Evolutionary conservation across 805 yeast species (phyloP).

Genomic region (Saccharomycopsis synnaedendra): DNA sequence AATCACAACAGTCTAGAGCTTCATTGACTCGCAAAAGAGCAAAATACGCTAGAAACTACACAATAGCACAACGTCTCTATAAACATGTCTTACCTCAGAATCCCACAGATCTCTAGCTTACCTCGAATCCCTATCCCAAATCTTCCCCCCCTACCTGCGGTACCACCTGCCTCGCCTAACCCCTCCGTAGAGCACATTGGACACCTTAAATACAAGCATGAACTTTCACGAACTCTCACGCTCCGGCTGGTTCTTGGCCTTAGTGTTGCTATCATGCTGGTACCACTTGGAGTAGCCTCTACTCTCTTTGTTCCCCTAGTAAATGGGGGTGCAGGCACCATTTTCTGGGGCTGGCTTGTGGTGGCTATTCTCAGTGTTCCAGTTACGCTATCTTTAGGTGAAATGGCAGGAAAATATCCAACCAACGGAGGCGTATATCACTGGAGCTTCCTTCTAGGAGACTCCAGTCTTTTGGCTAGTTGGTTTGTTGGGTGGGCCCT

Average conservation of each 20-base stretch:
- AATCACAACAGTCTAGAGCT: too few species aligned
- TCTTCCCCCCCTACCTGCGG: too few species aligned
- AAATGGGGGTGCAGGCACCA: constrained; percentile 71
- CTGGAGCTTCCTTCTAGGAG: constrained; percentile 53
- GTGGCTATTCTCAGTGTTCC: constrained; percentile 53
- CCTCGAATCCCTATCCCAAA: too few species aligned
- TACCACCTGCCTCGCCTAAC: too few species aligned
- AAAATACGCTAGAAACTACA: too few species aligned
- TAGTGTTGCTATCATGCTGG: constrained; percentile 75
- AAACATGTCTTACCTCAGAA: too few species aligned
- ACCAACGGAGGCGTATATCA: constrained; percentile 70
- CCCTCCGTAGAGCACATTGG: constrained; percentile 39
- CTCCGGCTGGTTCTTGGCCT: constrained; percentile 64
- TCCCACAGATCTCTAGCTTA: too few species aligned
- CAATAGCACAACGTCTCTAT: too few species aligned
- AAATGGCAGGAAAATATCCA: constrained; percentile 67
- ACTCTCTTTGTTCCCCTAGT: constrained; percentile 60
- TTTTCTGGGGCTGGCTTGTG: constrained; percentile 62
- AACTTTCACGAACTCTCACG: constrained; percentile 54
- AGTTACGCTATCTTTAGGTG: constrained; percentile 65
- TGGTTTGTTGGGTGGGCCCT: constrained; percentile 78
- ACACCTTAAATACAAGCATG: constrained; percentile 65
- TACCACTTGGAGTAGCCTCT: constrained; percentile 67
- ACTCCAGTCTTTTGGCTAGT: constrained; percentile 45
- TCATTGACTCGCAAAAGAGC: too few species aligned